Percentiles rank a stretch among this genome's conserved stretches.
These are phyloP conservation scores for Podospora tetraspora DNA, from an alignment of 495 filamentous ascomycete genomes.

Conservation along the genomic window DNA sequence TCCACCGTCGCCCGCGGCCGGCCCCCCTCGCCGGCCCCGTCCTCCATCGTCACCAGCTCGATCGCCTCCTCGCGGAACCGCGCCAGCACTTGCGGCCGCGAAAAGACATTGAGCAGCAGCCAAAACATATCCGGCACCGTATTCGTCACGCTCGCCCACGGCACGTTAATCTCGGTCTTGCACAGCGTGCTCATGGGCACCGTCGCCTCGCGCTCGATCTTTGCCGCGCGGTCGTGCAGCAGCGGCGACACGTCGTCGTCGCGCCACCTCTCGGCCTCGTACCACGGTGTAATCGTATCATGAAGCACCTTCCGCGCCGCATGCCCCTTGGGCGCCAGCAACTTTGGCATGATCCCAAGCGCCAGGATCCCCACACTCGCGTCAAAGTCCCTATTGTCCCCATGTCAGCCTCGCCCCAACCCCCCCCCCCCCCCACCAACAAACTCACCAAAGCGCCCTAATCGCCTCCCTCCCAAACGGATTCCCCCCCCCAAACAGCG, in stretches of 20 bases:
- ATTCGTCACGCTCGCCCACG: slow-evolving; percentile 14
- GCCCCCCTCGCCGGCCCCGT: not conserved
- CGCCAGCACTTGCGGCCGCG: slow-evolving; percentile 10
- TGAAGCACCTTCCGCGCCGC: not conserved
- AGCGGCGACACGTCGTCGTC: slow-evolving; percentile 5
- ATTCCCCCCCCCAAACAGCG: slow-evolving; percentile 37
- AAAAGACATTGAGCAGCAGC: slow-evolving; percentile 16
- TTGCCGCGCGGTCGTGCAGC: slow-evolving; percentile 1
- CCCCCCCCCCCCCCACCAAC: too few relatives aligned
- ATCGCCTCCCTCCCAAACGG: slow-evolving; percentile 28
- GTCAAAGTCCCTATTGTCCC: slow-evolving; percentile 33
- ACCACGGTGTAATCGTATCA: not conserved
- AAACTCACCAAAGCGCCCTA: slow-evolving; percentile 22
- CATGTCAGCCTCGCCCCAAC: slow-evolving; percentile 7
- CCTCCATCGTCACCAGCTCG: not conserved
- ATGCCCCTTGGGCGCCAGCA: slow-evolving; percentile 32
- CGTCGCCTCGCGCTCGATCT: not conserved
- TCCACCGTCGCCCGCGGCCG: not conserved
- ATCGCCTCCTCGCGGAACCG: slow-evolving; percentile 13
- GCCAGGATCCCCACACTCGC: slow-evolving; percentile 33
- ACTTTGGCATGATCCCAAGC: slow-evolving; percentile 28
- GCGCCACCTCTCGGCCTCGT: not conserved
- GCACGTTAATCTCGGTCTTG: slow-evolving; percentile 13
- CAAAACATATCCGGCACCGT: slow-evolving; percentile 23
- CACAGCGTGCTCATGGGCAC: slow-evolving; percentile 1